These are phyloP conservation scores for Silene uniflora DNA, from an alignment of 148 eudicot genomes.

Conservation along the genomic window DNA sequence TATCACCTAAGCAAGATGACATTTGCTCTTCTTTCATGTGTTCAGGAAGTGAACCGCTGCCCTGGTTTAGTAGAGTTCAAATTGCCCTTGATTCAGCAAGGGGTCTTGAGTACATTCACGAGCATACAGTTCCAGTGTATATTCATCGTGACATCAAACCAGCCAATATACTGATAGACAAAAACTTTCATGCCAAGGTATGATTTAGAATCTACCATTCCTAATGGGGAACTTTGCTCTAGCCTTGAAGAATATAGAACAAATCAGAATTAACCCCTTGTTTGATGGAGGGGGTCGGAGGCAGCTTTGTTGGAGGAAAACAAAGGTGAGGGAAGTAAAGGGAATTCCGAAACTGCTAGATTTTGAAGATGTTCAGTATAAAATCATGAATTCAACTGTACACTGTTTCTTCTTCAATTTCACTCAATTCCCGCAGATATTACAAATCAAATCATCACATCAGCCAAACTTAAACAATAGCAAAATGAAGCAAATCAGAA, in stretches of 20 bases:
- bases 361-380: too few species aligned
- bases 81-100: conserved; percentile 45
- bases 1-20: too few species aligned
- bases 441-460: conserved; percentile 4
- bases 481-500: conserved; percentile 21
- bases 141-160: conserved; percentile 46
- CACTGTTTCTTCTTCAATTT: neutral
- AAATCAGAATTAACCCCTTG: too few species aligned
- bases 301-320: too few species aligned
- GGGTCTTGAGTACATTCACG: conserved; percentile 43
- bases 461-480: conserved; percentile 1
- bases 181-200: conserved; percentile 42
- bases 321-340: too few species aligned
- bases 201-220: too few species aligned
- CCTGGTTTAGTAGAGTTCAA: conserved; percentile 38
- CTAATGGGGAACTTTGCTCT: too few species aligned
- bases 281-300: too few species aligned
- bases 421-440: conserved; percentile 3
- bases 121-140: conserved; percentile 39
- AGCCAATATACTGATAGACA: conserved; percentile 38
- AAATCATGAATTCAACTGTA: too few species aligned
- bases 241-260: too few species aligned
- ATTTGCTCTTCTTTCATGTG: neutral
- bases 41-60: conserved; percentile 47
- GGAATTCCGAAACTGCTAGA: too few species aligned